Conservation (phyloP, 2,329 filamentous ascomycete species). For the Hirsutella minnesotensis region DNA sequence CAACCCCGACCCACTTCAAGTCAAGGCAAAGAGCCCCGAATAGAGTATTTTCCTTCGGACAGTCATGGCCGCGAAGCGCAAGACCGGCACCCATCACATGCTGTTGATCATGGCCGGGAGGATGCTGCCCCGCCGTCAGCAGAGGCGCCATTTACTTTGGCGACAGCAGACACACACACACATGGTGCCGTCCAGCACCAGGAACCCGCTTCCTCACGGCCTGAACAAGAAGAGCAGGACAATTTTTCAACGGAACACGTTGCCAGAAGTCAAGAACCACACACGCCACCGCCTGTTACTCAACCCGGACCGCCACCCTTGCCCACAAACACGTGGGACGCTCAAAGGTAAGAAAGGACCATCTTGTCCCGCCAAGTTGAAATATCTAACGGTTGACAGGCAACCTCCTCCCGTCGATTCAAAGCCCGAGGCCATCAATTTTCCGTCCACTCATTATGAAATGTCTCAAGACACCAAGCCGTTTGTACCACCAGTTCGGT, state of each 20-base stretch:
- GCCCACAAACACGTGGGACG: constrained; percentile 35
- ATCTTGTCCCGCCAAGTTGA: background rate
- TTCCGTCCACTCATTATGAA: constrained; percentile 65
- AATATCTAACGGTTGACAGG: constrained; percentile 23
- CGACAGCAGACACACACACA: no score
- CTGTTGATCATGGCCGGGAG: no score
- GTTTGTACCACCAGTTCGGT: constrained; percentile 65
- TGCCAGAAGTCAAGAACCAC: background rate
- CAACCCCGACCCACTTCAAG: no score
- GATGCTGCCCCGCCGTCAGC: no score
- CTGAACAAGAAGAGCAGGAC: no score
- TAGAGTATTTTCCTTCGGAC: no score
- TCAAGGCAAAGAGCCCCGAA: no score
- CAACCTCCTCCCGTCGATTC: constrained; percentile 54
- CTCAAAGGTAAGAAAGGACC: constrained; percentile 32
- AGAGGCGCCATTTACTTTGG: no score
- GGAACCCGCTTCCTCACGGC: no score
- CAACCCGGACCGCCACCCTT: background rate
- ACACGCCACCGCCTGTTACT: background rate
- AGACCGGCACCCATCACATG: no score
- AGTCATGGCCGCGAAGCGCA: no score
- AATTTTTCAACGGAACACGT: background rate
- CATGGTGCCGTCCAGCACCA: no score
- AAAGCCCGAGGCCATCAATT: constrained; percentile 73
- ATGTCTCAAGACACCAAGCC: constrained; percentile 69